Percentiles rank a stretch among this genome's conserved stretches.
Evolutionary conservation across 1,284 basidiomycete species (phyloP).

Genomic region (Leccinum solheimii): DNA sequence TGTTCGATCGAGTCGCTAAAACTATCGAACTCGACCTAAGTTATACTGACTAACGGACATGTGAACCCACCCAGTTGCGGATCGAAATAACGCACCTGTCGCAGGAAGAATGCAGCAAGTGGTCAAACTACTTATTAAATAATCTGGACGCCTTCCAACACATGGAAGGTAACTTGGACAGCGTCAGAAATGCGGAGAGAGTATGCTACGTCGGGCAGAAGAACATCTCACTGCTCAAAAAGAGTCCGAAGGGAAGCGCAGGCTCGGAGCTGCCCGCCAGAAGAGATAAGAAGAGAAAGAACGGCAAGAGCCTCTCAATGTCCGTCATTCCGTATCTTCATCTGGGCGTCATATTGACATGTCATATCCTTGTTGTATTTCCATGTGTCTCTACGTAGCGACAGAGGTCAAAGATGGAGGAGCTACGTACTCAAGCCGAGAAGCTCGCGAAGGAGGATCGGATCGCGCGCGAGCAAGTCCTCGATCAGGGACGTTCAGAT

Average conservation of each 20-base stretch:
- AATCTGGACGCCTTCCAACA: no score
- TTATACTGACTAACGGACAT: no score
- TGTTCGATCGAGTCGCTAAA: slow-evolving; percentile 76
- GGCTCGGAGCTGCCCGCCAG: slow-evolving; percentile 69
- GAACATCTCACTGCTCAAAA: slow-evolving; percentile 52
- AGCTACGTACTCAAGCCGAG: slow-evolving; percentile 46
- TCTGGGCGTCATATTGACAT: background rate
- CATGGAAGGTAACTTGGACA: slow-evolving; percentile 39
- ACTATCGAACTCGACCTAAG: slow-evolving; percentile 58
- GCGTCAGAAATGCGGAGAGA: slow-evolving; percentile 84
- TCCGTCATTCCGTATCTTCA: slow-evolving; percentile 28
- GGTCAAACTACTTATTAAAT: no score
- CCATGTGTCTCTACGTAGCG: background rate
- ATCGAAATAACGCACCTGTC: no score
- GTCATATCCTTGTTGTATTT: background rate
- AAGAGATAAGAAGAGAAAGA: slow-evolving; percentile 67
- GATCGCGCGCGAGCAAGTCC: slow-evolving; percentile 59
- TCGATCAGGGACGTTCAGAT: slow-evolving; percentile 37
- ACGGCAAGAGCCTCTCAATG: slow-evolving; percentile 58
- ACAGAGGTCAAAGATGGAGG: slow-evolving; percentile 24
- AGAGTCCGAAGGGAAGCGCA: slow-evolving; percentile 73
- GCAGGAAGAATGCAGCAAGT: no score
- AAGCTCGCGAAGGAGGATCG: slow-evolving; percentile 74
- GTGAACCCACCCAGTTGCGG: no score
- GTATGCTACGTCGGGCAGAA: slow-evolving; percentile 76